phyloP scores from a whole-genome alignment of 208 protist genomes.

The Trichomonas gallinae region DNA sequence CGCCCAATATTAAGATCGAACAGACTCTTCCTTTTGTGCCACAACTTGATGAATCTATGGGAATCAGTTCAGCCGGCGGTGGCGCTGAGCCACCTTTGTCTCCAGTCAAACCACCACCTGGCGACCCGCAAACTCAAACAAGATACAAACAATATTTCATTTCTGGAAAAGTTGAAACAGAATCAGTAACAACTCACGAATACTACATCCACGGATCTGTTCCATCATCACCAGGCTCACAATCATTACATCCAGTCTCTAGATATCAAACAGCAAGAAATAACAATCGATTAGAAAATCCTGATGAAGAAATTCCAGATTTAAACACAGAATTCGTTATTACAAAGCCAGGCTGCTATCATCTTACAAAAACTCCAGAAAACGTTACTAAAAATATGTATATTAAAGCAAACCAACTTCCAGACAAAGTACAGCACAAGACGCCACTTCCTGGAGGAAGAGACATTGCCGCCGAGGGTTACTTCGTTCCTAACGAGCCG shows the following conservation, averaged over 20 bases:
- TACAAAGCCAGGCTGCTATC: neutral
- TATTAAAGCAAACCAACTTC: neutral
- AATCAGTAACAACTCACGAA: neutral
- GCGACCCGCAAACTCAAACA: neutral
- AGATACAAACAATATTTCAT: neutral
- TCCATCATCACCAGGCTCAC: neutral
- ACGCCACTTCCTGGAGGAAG: neutral
- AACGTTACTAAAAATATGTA: neutral
- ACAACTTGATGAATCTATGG: neutral
- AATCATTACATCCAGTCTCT: neutral
- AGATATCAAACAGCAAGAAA: neutral
- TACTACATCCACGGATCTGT: neutral
- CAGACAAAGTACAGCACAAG: neutral
- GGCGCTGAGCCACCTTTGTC: neutral
- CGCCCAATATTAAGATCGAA: neutral
- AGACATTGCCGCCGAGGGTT: neutral
- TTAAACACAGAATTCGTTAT: neutral
- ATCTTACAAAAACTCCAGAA: neutral
- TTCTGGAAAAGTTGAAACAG: neutral
- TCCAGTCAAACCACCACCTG: neutral
- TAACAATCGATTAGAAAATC: neutral
- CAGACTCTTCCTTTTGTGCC: neutral
- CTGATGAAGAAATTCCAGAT: neutral
- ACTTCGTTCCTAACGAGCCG: neutral
- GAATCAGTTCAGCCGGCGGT: neutral